Base-by-base conservation (phyloP, 495 filamentous ascomycete genomes). In the Penicillium cosmopolitanum region DNA sequence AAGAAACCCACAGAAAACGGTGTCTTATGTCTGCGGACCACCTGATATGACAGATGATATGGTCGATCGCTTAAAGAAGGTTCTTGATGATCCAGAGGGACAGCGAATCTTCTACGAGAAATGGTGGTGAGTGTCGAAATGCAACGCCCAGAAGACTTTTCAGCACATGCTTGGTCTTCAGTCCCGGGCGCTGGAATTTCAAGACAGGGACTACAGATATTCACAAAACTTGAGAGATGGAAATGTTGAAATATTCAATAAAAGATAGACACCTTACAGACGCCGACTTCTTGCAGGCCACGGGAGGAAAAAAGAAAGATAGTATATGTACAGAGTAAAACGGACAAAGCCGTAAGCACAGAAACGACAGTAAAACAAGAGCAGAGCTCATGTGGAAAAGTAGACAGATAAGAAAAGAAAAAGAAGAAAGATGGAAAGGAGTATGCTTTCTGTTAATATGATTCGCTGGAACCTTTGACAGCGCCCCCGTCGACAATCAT, bases 401-500 rank as follows among this genome's bases (percentile, higher is more conserved):
- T 28, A 28, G 23, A 46, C 15, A 46, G 10, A 46, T n/a, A 46
- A 57, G 60, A 13, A 55, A 64, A 52, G 53, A 55, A 57, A 7
- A 25, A 53, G 53, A 58, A 58, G 40, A 48, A 43, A 38, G 15
- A 34, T 38, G 11, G 8, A 56, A 46, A 34, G 47, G 50, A 47
- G 48, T 40, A 60, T 23, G 64, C 10, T 38, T 13, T 64, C 42
- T 28, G 7, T 61, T 61, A 61, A 33, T 52, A 52, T 25, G 58
- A 43, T 51, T 67, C 51, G 10, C 58, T 61, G 4, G 69, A 68
- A 34, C 72, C 67, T 46, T 74, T 76, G 15, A 89, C 85, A 53
- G 73, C 84, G 15, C 92, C 94, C 1, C 82, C 88, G 47, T 96
- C 91, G 16, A 97, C 91, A 58, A 98, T 87, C 56, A 95, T 87